Evolutionary conservation across 352 stramenopile genomes (phyloP), one percentile per base, ranked within the genome.

Genomic region (Thalassiosira oceanica): DNA sequence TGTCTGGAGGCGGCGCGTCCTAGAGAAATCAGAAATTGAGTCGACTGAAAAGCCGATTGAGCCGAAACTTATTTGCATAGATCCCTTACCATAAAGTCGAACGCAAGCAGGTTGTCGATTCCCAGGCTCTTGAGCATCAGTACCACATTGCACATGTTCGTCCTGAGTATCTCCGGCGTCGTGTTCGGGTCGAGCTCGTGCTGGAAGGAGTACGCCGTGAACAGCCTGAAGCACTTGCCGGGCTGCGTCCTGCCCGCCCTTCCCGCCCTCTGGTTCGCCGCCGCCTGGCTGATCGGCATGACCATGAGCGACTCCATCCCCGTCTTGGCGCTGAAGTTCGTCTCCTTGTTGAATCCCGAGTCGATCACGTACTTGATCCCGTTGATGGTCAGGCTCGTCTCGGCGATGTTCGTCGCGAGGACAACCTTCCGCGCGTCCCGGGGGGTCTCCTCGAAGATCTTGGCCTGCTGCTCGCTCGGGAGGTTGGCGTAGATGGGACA

Each of bases 41-140:
- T n/a, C n/a, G n/a, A n/a, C n/a, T n/a, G n/a, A n/a, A n/a, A n/a
- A n/a, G n/a, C n/a, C n/a, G n/a, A n/a, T n/a, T n/a, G n/a, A n/a
- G n/a, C n/a, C n/a, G n/a, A n/a, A n/a, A n/a, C n/a, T n/a, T n/a
- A n/a, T n/a, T n/a, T n/a, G n/a, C n/a, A n/a, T n/a, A n/a, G n/a
- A n/a, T n/a, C n/a, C n/a, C n/a, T n/a, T n/a, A n/a, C n/a, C 95
- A 99, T 99, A 65, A 99, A 99, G 81, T 99, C 97, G 66, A 99
- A 99, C 70, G 99, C 87, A 15, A 99, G 78, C 45, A 99, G 76
- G 79, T 99, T 96, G 71, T 99, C 97, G 71, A 99, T 98, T 2
- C 97, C 97, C 1, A 99, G 87, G 64, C 90, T 97, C 80, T 99
- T 99, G 56, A 99, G 93, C 72, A 99, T 92, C 31, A 99, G 83